Evolutionary conservation across 768 basidiomycete species (phyloP).

Genomic region (Glaciozyma martinii): DNA sequence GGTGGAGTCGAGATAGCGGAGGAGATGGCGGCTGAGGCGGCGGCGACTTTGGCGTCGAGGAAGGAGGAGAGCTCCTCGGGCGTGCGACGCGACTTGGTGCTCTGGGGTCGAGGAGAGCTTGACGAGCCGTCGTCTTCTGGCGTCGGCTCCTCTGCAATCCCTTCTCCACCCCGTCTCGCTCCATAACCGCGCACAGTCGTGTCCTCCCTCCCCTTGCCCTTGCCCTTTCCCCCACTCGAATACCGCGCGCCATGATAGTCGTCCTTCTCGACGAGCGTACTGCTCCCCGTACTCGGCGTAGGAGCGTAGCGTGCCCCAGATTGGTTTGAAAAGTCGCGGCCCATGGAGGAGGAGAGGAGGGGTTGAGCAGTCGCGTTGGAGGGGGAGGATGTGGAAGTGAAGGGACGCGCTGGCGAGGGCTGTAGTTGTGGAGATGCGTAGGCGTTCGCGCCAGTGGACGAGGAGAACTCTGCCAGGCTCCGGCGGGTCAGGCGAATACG

Average conservation of each 20-base stretch:
- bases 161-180: no score
- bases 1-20: conserved; percentile 4
- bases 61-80: conserved; percentile 19
- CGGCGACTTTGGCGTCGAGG: conserved; percentile 13
- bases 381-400: background rate
- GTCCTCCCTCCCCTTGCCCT: background rate
- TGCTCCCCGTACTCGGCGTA: conserved; percentile 21
- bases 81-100: conserved; percentile 2
- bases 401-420: background rate
- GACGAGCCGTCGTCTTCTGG: conserved; percentile 19
- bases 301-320: conserved; percentile 9
- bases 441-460: background rate
- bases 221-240: background rate
- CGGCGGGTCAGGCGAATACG: conserved; percentile 14
- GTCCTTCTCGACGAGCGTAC: conserved; percentile 25
- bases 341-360: background rate
- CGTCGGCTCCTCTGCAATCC: background rate
- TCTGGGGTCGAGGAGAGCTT: conserved; percentile 12
- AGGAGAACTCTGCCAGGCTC: background rate
- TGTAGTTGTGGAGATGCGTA: background rate
- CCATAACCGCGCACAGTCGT: background rate
- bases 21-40: background rate
- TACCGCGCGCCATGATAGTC: background rate
- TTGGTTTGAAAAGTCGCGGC: background rate
- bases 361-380: background rate